These are phyloP conservation scores for Colletotrichum coccodes DNA, from an alignment of 2,329 filamentous ascomycete species.

Conservation along the genomic window DNA sequence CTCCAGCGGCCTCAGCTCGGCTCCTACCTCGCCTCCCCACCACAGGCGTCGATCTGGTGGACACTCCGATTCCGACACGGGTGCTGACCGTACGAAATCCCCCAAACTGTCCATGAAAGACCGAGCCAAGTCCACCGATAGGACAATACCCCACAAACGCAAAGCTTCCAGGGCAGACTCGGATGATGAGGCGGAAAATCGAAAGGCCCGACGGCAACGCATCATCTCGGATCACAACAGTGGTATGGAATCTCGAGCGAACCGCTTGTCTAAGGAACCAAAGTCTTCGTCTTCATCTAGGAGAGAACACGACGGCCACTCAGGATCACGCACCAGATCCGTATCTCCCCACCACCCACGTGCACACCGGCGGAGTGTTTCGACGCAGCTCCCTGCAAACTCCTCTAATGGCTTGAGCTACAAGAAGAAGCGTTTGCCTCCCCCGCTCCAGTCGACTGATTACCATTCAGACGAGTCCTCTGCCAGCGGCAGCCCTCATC, in stretches of 20 bases:
- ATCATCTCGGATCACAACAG: conserved; percentile 54
- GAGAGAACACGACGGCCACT: conserved; percentile 44
- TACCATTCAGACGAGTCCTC: conserved; percentile 77
- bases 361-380: conserved; percentile 71
- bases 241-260: conserved; percentile 23
- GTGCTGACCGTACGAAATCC: conserved; percentile 54
- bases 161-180: conserved; percentile 65
- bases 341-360: conserved; percentile 68
- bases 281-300: conserved; percentile 44
- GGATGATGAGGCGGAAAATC: conserved; percentile 65
- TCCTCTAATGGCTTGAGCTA: conserved; percentile 63
- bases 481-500: conserved; percentile 67
- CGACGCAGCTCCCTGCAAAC: conserved; percentile 69
- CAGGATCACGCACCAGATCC: conserved; percentile 52
- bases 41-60: conserved; percentile 49
- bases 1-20: conserved; percentile 68
- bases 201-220: conserved; percentile 64
- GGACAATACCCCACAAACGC: conserved; percentile 59
- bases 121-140: conserved; percentile 59
- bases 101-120: conserved; percentile 58
- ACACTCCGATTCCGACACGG: conserved; percentile 66
- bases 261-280: conserved; percentile 37
- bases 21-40: conserved; percentile 64
- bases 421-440: conserved; percentile 71
- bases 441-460: conserved; percentile 69